phyloP scores from a whole-genome alignment of 2,329 filamentous ascomycete species.

The Pseudocercospora crystallina region DNA sequence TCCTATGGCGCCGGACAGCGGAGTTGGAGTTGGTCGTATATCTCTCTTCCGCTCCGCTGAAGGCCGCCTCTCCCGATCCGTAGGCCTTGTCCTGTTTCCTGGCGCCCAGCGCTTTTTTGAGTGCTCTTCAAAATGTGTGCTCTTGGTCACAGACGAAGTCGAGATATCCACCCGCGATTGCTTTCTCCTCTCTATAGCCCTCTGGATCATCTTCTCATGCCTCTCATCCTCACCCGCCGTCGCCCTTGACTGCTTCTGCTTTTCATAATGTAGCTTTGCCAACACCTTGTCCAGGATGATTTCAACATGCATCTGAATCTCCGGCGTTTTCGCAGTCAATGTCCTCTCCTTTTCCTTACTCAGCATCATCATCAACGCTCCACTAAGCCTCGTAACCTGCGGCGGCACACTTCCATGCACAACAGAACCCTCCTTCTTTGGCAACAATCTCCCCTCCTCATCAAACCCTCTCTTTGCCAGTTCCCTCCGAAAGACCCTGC shows the following conservation, averaged over 20 bases:
- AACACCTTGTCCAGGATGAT: conserved; percentile 9
- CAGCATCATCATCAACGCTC: conserved; percentile 20
- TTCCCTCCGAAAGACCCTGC: conserved; percentile 46
- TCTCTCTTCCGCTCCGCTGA: too few species aligned
- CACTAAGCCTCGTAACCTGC: conserved; percentile 10
- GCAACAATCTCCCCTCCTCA: conserved; percentile 29
- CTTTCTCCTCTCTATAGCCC: too few species aligned
- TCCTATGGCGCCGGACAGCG: too few species aligned
- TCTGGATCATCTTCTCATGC: too few species aligned
- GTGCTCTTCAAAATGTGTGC: too few species aligned
- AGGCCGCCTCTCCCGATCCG: too few species aligned
- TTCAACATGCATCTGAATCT: conserved; percentile 17
- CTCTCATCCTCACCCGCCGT: too few species aligned
- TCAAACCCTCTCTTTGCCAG: conserved; percentile 49
- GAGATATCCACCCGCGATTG: too few species aligned
- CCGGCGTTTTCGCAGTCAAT: conserved; percentile 20
- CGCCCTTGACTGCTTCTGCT: background rate
- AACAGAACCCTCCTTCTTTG: background rate
- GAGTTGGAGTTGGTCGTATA: too few species aligned
- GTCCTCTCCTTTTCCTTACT: conserved; percentile 18
- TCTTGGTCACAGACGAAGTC: too few species aligned
- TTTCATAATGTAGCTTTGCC: conserved; percentile 5
- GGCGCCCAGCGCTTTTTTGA: too few species aligned
- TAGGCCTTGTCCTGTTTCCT: too few species aligned
- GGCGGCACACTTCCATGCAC: background rate